A percentile compares a stretch with the other conserved stretches of the same genome.
phyloP scores from a whole-genome alignment of 805 yeast genomes.

The Metschnikowia kunwiensis region DNA sequence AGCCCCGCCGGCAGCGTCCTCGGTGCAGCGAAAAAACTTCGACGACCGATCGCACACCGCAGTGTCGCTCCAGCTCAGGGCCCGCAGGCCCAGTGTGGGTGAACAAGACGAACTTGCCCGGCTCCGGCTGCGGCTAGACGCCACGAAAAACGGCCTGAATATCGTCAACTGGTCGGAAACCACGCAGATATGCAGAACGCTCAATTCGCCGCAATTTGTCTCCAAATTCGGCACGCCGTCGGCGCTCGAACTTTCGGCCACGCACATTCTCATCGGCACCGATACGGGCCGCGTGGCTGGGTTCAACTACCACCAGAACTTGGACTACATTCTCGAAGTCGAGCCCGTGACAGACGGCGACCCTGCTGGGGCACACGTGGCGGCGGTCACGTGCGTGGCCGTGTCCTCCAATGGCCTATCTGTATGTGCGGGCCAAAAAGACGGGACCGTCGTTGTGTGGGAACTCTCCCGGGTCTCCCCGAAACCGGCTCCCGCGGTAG shows the following conservation, averaged over 20 bases:
- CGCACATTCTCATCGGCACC: conserved; percentile 65
- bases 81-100: neutral
- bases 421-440: conserved; percentile 63
- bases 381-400: conserved; percentile 5
- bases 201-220: conserved; percentile 24
- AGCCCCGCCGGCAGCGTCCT: no score
- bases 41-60: conserved; percentile 39
- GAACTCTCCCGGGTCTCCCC: conserved; percentile 31
- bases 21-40: conserved; percentile 24
- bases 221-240: conserved; percentile 23
- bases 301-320: conserved; percentile 65
- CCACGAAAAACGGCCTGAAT: conserved; percentile 2
- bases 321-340: conserved; percentile 39
- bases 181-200: conserved; percentile 17
- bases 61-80: conserved; percentile 12
- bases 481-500: neutral
- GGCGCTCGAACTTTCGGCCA: conserved; percentile 25
- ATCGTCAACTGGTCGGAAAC: conserved; percentile 28
- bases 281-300: conserved; percentile 59
- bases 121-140: neutral
- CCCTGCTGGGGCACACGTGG: neutral
- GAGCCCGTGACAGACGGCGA: neutral
- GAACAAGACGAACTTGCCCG: neutral
- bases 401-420: conserved; percentile 60
- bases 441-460: conserved; percentile 72